These are phyloP conservation scores for Colletotrichum neosansevieriae DNA, from an alignment of 2,329 filamentous ascomycete species.

Conservation along the genomic window DNA sequence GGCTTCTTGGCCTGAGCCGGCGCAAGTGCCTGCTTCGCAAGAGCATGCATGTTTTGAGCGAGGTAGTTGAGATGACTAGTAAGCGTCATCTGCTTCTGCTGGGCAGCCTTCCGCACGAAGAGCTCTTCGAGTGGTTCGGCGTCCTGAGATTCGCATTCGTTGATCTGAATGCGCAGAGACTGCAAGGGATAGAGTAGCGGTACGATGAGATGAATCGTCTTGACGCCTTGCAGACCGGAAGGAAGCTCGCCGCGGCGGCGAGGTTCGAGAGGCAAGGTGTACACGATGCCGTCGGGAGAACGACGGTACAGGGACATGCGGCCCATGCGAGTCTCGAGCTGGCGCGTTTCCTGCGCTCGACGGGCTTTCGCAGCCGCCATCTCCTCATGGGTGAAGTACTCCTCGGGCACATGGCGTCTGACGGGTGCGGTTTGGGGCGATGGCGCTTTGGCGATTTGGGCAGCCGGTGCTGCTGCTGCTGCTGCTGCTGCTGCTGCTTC, in stretches of 20 bases:
- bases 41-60: constrained; percentile 74
- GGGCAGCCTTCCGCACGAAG: constrained; percentile 70
- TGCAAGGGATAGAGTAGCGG: constrained; percentile 80
- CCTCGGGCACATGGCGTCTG: constrained; percentile 55
- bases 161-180: constrained; percentile 73
- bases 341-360: constrained; percentile 74
- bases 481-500: constrained; percentile 40
- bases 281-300: constrained; percentile 76
- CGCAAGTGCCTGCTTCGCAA: constrained; percentile 68
- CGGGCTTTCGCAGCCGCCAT: constrained; percentile 71
- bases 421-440: constrained; percentile 30
- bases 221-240: constrained; percentile 68
- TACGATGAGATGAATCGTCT: constrained; percentile 75
- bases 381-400: constrained; percentile 69
- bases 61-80: constrained; percentile 83
- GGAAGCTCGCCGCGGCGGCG: constrained; percentile 72
- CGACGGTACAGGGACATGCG: constrained; percentile 75
- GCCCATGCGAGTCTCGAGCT: constrained; percentile 81
- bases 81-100: constrained; percentile 71
- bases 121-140: constrained; percentile 73
- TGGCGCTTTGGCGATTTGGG: constrained; percentile 2
- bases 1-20: constrained; percentile 38
- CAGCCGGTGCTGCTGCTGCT: neutral
- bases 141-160: constrained; percentile 70
- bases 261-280: constrained; percentile 77